Evolutionary conservation across 2,329 filamentous ascomycete genomes (phyloP), one percentile per base, ranked within the genome.

Genomic region (Chalara sp.): DNA sequence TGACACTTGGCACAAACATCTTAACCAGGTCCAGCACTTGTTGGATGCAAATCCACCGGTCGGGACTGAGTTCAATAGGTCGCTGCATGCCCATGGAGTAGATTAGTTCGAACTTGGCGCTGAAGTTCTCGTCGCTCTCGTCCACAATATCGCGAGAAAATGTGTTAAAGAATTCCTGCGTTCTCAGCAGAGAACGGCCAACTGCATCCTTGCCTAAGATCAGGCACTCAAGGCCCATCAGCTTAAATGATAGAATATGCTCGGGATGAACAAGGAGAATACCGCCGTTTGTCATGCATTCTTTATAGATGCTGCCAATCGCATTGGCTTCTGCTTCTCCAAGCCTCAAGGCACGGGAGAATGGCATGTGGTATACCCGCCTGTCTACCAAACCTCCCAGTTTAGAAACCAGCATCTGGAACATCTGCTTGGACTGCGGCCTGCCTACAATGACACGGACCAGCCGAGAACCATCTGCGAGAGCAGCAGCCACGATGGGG

Each of bases 81-180:
- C 62, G 58, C 51, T 82, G 77, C 0, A 61, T 53, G 0, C 81
- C 83, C 57, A 84, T 75, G 0, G 81, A 83, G 51, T 86, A 86
- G 1, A 86, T 69, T 0, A 86, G 63, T 57, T 86, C 80, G 39
- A 82, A 83, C 44, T 76, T 78, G 4, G 75, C 71, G 42, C 72
- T 79, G 42, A 85, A 77, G 49, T 79, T 80, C 51, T 85, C 80
- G 45, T 87, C 83, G 39, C 78, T 81, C 62, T 87, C 81, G 51
- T 86, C 82, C 0, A 86, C 68, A 2, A 87, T 71, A 53, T 84
- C 81, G 0, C 80, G 68, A 0, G 74, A 70, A 2, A 63, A 53
- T 0, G 46, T 11, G 32, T 76, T 63, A 1, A 84, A 67, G 54
- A 72, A 76, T 0, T 65, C 29, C n/a, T 80, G 74, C 0, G 65